Evolutionary conservation across 805 yeast genomes (phyloP).

Genomic region (Metschnikowia cerradonensis): DNA sequence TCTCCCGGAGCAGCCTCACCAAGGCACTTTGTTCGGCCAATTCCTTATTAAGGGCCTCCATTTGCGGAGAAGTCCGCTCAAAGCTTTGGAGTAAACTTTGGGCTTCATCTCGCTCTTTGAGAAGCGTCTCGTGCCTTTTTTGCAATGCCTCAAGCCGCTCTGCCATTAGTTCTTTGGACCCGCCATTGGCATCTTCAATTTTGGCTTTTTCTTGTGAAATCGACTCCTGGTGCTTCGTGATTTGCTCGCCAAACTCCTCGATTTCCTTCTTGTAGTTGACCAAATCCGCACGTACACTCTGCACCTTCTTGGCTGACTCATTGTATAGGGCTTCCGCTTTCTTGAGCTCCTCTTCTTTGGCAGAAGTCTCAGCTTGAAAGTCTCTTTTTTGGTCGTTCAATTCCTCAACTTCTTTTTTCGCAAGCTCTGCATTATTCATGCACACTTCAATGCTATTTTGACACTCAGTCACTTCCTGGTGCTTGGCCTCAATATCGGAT

Average conservation of each 20-base stretch:
- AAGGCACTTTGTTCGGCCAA: slow-evolving; percentile 6
- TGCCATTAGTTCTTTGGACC: slow-evolving; percentile 34
- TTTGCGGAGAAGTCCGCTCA: slow-evolving; percentile 7
- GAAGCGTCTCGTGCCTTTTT: slow-evolving; percentile 8
- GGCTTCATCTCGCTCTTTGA: slow-evolving; percentile 7
- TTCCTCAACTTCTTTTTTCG: not conserved
- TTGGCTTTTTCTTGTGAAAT: slow-evolving; percentile 33
- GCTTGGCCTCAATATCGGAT: slow-evolving; percentile 12
- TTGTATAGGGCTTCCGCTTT: slow-evolving; percentile 7
- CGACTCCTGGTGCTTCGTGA: slow-evolving; percentile 17
- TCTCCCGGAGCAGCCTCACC: slow-evolving; percentile 5
- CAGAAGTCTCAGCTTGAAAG: not conserved
- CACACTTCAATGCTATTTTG: slow-evolving; percentile 20
- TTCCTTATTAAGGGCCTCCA: slow-evolving; percentile 12
- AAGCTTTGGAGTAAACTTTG: slow-evolving; percentile 6
- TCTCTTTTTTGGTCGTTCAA: not conserved
- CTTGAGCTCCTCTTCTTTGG: slow-evolving; percentile 1
- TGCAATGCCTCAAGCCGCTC: slow-evolving; percentile 15
- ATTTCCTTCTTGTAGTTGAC: slow-evolving; percentile 20
- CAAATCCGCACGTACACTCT: slow-evolving; percentile 10
- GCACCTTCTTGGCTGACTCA: slow-evolving; percentile 10
- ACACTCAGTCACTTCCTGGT: slow-evolving; percentile 13
- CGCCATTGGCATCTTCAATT: slow-evolving; percentile 42
- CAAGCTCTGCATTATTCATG: not conserved
- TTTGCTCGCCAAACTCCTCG: slow-evolving; percentile 10